These are phyloP conservation scores for Coemansia sp. DNA, from an alignment of 192 early-diverging fungal species.

Conservation along the genomic window DNA sequence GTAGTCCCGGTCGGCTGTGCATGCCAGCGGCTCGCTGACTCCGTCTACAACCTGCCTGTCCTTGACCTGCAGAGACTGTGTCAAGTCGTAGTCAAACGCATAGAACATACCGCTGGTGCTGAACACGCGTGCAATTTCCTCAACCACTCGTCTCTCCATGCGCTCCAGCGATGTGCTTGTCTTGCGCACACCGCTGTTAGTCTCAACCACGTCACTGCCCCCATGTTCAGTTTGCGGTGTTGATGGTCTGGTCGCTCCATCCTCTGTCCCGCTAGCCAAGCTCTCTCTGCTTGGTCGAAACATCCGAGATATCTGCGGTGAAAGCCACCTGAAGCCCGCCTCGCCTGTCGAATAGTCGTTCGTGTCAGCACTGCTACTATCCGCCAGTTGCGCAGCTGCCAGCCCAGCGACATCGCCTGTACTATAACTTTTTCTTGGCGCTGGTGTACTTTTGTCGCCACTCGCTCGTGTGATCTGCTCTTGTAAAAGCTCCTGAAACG, in stretches of 20 bases:
- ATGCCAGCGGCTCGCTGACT: conserved; percentile 9
- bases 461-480: not conserved
- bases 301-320: conserved; percentile 43
- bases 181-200: not conserved
- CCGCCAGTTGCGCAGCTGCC: not conserved
- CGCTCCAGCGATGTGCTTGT: conserved; percentile 11
- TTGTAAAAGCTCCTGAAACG: not conserved
- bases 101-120: conserved; percentile 43
- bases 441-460: not conserved
- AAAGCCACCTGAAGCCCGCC: conserved; percentile 27
- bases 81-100: conserved; percentile 45
- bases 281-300: conserved; percentile 12
- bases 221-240: not conserved
- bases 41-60: not conserved
- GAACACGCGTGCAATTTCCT: conserved; percentile 42
- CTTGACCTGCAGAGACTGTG: conserved; percentile 40
- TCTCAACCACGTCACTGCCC: not conserved
- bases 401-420: not conserved
- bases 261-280: not conserved
- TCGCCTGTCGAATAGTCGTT: not conserved
- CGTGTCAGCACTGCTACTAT: not conserved
- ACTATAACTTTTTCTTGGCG: conserved; percentile 1
- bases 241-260: not conserved
- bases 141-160: conserved; percentile 48
- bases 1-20: conserved; percentile 25